phyloP scores from a whole-genome alignment of 2,329 filamentous ascomycete species.

The Torrubiella hemipterigena region DNA sequence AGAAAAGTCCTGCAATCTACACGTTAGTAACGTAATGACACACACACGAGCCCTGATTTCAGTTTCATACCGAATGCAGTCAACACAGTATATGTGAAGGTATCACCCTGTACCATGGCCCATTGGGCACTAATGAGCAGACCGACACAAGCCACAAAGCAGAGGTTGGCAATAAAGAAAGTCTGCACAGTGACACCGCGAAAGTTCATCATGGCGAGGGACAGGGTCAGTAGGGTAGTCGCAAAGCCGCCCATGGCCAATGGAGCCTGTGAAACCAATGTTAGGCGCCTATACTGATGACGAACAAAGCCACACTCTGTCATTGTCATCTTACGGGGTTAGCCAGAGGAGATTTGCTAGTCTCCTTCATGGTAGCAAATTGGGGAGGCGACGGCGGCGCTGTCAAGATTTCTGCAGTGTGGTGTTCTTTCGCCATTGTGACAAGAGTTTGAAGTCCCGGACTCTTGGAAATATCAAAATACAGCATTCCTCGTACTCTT shows the following conservation, averaged over 20 bases:
- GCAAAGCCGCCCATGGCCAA: conserved; percentile 17
- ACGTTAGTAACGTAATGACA: background rate
- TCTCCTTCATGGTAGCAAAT: too few species aligned
- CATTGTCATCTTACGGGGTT: background rate
- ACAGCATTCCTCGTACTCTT: too few species aligned
- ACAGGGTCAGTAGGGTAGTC: conserved; percentile 14
- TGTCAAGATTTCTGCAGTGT: too few species aligned
- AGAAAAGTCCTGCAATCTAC: conserved; percentile 11
- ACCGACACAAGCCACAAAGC: conserved; percentile 15
- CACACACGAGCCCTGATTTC: background rate
- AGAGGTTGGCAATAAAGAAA: conserved; percentile 15
- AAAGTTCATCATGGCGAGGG: conserved; percentile 16
- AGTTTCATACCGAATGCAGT: conserved; percentile 13
- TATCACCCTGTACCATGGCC: conserved; percentile 15
- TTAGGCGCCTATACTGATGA: background rate
- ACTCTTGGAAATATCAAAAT: too few species aligned
- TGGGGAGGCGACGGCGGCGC: too few species aligned
- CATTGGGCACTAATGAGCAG: conserved; percentile 17
- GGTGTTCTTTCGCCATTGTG: too few species aligned
- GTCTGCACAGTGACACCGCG: conserved; percentile 15
- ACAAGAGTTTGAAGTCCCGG: too few species aligned
- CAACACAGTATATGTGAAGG: conserved; percentile 16
- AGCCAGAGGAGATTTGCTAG: background rate
- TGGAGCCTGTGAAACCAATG: conserved; percentile 7
- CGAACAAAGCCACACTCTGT: too few species aligned